Evolutionary conservation across 176 grass and related monocot species (phyloP).

Genomic region (Triticum dicoccoides): DNA sequence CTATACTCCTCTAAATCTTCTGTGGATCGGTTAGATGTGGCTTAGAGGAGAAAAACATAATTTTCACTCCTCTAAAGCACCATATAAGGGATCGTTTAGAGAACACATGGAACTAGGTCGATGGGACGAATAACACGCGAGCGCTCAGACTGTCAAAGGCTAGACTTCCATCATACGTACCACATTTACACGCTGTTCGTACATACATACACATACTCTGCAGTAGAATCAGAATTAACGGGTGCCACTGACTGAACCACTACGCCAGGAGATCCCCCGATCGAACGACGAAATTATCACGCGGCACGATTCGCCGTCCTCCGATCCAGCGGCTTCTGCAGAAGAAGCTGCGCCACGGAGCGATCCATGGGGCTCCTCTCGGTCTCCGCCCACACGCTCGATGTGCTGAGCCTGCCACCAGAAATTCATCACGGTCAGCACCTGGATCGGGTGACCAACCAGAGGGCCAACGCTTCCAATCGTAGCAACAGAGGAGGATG

Average conservation of each 20-base stretch:
- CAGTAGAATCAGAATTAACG: too few relatives aligned
- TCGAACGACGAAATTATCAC: neutral
- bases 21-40: too few relatives aligned
- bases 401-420: neutral
- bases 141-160: neutral
- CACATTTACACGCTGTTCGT: too few relatives aligned
- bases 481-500: neutral
- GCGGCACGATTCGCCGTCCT: neutral
- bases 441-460: neutral
- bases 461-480: neutral
- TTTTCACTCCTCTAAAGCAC: too few relatives aligned
- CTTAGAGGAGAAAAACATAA: too few relatives aligned
- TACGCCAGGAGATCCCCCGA: too few relatives aligned
- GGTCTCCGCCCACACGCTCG: neutral
- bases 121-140: neutral
- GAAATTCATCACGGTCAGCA: neutral
- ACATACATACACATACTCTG: too few relatives aligned
- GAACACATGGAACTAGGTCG: neutral
- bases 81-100: too few relatives aligned
- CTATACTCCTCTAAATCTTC: too few relatives aligned
- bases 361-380: slow-evolving; percentile 43
- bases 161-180: neutral
- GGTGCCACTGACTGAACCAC: too few relatives aligned
- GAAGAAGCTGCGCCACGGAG: slow-evolving; percentile 50
- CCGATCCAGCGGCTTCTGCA: slow-evolving; percentile 13